phyloP scores from a whole-genome alignment of 2,329 filamentous ascomycete species.

The Paecilomyces fulvus region DNA sequence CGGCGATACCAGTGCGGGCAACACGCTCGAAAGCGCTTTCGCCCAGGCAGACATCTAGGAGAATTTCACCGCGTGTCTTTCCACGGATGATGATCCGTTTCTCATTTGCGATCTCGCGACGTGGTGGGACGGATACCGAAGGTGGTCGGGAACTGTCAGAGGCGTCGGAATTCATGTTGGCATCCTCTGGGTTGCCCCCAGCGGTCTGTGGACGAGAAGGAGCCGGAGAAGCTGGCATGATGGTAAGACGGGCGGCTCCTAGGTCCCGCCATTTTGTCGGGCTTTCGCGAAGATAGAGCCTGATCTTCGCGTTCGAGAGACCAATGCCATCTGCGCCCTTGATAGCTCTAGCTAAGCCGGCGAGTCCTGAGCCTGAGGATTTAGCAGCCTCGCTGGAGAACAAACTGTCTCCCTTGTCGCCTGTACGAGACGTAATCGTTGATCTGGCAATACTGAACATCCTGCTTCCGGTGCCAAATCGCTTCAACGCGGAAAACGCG shows the following conservation, averaged over 20 bases:
- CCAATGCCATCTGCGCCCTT: constrained; percentile 56
- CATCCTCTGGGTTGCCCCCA: constrained; percentile 44
- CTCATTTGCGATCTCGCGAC: constrained; percentile 57
- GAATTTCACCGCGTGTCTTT: constrained; percentile 55
- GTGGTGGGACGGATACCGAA: constrained; percentile 24
- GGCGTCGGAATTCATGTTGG: constrained; percentile 13
- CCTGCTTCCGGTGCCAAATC: constrained; percentile 63
- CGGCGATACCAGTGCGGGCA: constrained; percentile 75
- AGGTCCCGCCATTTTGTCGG: constrained; percentile 83
- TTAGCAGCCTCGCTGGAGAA: constrained; percentile 48
- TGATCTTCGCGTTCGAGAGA: constrained; percentile 64
- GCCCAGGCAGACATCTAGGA: constrained; percentile 77
- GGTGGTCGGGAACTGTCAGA: constrained; percentile 17
- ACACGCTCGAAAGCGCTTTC: constrained; percentile 79
- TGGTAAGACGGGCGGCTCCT: constrained; percentile 73
- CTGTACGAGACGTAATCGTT: constrained; percentile 54
- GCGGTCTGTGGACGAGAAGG: constrained; percentile 24
- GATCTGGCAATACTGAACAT: constrained; percentile 78
- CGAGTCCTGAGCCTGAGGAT: constrained; percentile 50
- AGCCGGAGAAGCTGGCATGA: constrained; percentile 52
- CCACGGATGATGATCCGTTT: constrained; percentile 76
- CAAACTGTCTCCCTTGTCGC: constrained; percentile 43
- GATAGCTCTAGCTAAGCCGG: constrained; percentile 39
- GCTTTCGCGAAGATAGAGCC: constrained; percentile 70
- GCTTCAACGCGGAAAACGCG: constrained; percentile 68